These are phyloP conservation scores for Trichoderma endophyticum DNA, from an alignment of 2,329 filamentous ascomycete species.

Conservation along the genomic window DNA sequence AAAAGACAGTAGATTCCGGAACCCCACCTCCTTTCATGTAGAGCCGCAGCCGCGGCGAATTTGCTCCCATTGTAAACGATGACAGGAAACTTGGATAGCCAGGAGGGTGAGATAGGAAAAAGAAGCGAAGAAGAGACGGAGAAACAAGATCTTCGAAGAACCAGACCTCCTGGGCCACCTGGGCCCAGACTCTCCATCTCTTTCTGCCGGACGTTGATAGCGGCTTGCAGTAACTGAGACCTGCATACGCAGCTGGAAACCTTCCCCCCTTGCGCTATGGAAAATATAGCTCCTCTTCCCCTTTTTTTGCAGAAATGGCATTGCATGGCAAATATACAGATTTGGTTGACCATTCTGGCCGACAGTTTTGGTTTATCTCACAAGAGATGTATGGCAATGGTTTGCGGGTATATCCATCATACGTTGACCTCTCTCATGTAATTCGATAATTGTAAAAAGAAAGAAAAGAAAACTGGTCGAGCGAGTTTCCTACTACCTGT, in stretches of 20 bases:
- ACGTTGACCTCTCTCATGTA: conserved; percentile 2
- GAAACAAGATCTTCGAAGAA: neutral
- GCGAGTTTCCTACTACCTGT: conserved; percentile 27
- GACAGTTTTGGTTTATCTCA: conserved; percentile 2
- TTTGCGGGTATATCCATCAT: conserved; percentile 17
- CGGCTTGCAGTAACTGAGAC: neutral
- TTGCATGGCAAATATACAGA: conserved; percentile 7
- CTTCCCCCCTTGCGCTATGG: neutral
- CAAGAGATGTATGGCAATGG: conserved; percentile 12
- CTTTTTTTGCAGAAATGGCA: neutral
- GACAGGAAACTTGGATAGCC: neutral
- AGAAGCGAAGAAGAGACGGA: neutral
- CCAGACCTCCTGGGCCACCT: neutral
- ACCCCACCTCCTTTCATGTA: conserved; percentile 14
- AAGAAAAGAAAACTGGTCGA: neutral
- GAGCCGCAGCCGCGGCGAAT: neutral
- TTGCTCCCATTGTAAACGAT: neutral
- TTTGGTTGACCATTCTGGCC: neutral
- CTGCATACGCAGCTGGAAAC: neutral
- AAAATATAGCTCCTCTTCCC: neutral
- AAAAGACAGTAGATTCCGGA: neutral
- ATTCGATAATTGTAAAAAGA: neutral
- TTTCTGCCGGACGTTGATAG: neutral
- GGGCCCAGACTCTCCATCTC: neutral
- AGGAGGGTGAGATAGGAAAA: neutral